phyloP scores from a whole-genome alignment of 345 rosid genomes.

The Durio zibethinus region DNA sequence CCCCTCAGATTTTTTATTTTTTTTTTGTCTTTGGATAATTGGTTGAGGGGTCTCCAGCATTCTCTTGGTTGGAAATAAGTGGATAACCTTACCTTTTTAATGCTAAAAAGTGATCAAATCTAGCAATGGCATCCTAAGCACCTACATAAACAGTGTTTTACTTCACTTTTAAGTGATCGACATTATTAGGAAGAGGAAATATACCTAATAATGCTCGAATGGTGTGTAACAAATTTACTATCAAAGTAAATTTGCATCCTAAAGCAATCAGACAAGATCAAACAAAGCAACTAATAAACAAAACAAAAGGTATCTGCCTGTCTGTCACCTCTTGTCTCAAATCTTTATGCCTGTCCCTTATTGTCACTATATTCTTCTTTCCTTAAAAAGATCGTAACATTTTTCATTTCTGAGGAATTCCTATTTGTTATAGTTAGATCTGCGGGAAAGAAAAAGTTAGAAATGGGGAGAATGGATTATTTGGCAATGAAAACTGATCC shows the following conservation, averaged over 20 bases:
- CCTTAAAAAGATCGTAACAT: background rate
- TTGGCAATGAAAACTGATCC: conserved; percentile 62
- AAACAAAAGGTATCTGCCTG: background rate
- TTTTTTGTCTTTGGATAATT: background rate
- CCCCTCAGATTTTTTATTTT: background rate
- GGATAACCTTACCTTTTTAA: no score
- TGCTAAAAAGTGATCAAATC: background rate
- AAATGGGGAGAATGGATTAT: conserved; percentile 64
- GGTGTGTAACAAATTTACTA: no score
- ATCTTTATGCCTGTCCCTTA: background rate
- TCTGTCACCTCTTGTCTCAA: background rate
- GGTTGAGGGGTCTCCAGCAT: background rate
- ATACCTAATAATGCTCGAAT: no score
- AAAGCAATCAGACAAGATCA: background rate
- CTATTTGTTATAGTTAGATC: conserved; percentile 5
- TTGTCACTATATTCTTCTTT: background rate
- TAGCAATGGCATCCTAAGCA: background rate
- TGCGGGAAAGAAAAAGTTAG: background rate
- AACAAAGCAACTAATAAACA: background rate
- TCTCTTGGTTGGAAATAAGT: no score
- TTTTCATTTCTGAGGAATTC: background rate
- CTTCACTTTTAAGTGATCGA: no score
- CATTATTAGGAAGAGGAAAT: no score
- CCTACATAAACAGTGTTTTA: background rate
- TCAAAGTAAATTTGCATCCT: background rate